These are phyloP conservation scores for Plantago ovata DNA, from an alignment of 257 asterid genomes.

Conservation along the genomic window DNA sequence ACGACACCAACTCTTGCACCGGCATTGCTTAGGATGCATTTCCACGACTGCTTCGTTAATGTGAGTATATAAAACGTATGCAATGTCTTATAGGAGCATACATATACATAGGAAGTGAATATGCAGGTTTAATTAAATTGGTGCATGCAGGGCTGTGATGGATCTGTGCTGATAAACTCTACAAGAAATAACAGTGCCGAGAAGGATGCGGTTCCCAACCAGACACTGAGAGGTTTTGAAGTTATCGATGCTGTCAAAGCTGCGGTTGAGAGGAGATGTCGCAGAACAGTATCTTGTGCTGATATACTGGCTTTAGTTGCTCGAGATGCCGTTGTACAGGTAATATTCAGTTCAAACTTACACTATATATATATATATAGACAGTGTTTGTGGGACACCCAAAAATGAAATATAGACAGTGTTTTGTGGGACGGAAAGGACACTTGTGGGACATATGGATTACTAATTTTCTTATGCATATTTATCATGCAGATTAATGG, in stretches of 20 bases:
- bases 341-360: constrained; percentile 8
- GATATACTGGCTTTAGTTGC: constrained; percentile 65
- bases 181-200: constrained; percentile 46
- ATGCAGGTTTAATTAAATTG: no score
- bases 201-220: constrained; percentile 54
- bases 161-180: constrained; percentile 51
- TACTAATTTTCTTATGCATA: not conserved
- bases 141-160: constrained; percentile 57
- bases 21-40: constrained; percentile 59
- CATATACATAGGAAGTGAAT: no score
- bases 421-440: no score
- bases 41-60: constrained; percentile 74
- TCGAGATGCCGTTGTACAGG: constrained; percentile 48
- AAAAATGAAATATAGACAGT: no score
- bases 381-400: no score
- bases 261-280: constrained; percentile 48
- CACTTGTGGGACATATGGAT: no score
- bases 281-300: constrained; percentile 59
- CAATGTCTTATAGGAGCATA: no score
- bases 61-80: no score
- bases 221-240: constrained; percentile 47
- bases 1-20: constrained; percentile 51
- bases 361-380: not conserved
- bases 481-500: constrained; percentile 34
- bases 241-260: constrained; percentile 63